A percentile compares a stretch with the other conserved stretches of the same genome.
Evolutionary conservation across 2,329 filamentous ascomycete genomes (phyloP).

Genomic region (Clonostachys rhizophaga): DNA sequence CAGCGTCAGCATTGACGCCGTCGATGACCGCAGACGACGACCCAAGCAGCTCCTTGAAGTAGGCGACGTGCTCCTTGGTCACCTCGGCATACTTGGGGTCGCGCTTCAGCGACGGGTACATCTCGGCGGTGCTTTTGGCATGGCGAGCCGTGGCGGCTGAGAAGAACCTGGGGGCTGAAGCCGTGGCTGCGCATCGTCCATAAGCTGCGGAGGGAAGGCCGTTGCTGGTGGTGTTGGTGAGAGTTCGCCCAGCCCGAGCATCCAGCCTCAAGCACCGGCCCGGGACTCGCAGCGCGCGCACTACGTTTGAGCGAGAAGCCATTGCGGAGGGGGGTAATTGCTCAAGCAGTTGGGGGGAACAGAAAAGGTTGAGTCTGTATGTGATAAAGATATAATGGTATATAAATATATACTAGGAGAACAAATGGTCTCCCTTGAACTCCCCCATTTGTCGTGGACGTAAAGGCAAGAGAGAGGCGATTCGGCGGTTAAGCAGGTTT

Average conservation of each 20-base stretch:
- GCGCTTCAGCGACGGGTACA: constrained; percentile 78
- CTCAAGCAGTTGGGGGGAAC: not conserved
- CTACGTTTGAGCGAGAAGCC: not conserved
- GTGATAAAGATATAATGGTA: not conserved
- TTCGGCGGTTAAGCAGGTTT: too few species aligned
- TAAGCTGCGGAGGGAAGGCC: too few species aligned
- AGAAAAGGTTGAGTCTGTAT: not conserved
- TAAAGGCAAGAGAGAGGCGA: too few species aligned
- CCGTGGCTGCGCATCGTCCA: constrained; percentile 1
- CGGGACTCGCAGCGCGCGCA: too few species aligned
- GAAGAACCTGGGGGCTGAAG: constrained; percentile 19
- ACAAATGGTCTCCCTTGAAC: not conserved
- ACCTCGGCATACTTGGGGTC: constrained; percentile 71
- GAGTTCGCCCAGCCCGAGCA: not conserved
- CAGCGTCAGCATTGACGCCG: constrained; percentile 64
- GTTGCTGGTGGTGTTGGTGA: constrained; percentile 4
- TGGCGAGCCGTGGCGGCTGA: constrained; percentile 10
- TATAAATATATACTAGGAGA: constrained; percentile 9
- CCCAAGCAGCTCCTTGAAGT: constrained; percentile 79
- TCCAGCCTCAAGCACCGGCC: too few species aligned
- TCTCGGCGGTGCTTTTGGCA: constrained; percentile 75
- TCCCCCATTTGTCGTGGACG: not conserved
- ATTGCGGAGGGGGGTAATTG: not conserved
- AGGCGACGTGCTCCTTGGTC: constrained; percentile 72
- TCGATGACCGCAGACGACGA: constrained; percentile 78